These are phyloP conservation scores for Lodderomyces pseudojiufengensis DNA, from an alignment of 1,139 yeast genomes.

Conservation along the genomic window DNA sequence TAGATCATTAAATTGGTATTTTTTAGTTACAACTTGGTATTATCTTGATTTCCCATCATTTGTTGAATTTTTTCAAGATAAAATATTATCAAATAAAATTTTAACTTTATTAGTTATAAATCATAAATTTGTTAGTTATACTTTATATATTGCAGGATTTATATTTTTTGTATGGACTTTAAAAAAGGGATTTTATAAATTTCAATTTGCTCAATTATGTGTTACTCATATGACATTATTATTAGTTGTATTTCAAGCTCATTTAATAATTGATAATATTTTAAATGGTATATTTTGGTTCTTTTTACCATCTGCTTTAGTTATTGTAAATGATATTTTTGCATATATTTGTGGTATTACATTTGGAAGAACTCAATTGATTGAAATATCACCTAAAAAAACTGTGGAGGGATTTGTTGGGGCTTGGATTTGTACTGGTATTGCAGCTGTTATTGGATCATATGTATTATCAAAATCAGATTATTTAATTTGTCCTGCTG, in stretches of 20 bases:
- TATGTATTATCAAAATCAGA: conserved; percentile 60
- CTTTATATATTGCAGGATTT: conserved; percentile 83
- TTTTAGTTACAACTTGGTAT: conserved; percentile 74
- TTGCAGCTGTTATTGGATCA: conserved; percentile 67
- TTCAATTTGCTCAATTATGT: conserved; percentile 92
- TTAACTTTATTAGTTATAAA: conserved; percentile 50
- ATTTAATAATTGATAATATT: conserved; percentile 85
- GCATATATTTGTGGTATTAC: conserved; percentile 97
- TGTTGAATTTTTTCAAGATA: conserved; percentile 53
- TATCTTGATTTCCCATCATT: conserved; percentile 86
- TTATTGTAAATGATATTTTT: conserved; percentile 90
- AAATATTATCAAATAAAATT: conserved; percentile 40
- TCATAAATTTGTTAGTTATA: conserved; percentile 81
- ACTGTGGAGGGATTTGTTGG: conserved; percentile 97
- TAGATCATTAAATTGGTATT: conserved; percentile 86
- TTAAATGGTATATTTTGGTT: conserved; percentile 94
- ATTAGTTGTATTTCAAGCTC: conserved; percentile 90
- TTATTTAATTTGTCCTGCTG: conserved; percentile 87
- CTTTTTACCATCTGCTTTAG: conserved; percentile 84
- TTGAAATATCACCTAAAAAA: conserved; percentile 92
- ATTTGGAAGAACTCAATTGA: conserved; percentile 88
- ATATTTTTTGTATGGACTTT: conserved; percentile 86
- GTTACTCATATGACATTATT: conserved; percentile 91
- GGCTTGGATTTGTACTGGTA: conserved; percentile 91
- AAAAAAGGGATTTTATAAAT: conserved; percentile 82